phyloP scores from a whole-genome alignment of 2,329 filamentous ascomycete species.

The Pestalotiopsis sp. region DNA sequence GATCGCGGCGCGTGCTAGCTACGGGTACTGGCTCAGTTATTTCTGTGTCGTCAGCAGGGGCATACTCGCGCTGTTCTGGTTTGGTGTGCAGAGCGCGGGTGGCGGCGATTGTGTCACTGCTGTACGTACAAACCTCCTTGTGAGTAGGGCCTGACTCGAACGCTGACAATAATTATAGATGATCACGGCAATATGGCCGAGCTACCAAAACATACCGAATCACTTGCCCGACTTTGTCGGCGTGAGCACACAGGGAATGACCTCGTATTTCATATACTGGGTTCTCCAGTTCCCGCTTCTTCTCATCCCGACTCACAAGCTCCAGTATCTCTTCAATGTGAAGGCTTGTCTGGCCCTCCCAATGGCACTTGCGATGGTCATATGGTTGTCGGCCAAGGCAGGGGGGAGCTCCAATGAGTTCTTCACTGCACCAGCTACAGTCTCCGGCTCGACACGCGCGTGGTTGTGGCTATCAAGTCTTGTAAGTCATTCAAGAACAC shows the following conservation, averaged over 20 bases:
- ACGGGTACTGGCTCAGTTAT: conserved; percentile 37
- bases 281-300: conserved; percentile 55
- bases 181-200: conserved; percentile 54
- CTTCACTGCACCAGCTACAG: conserved; percentile 45
- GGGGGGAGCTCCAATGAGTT: conserved; percentile 42
- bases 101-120: conserved; percentile 54
- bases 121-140: neutral
- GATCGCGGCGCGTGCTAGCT: conserved; percentile 44
- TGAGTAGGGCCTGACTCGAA: neutral
- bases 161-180: conserved; percentile 25
- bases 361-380: conserved; percentile 55
- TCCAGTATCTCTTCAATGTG: conserved; percentile 54
- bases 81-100: conserved; percentile 59
- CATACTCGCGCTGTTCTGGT: conserved; percentile 44
- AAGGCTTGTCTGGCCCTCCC: conserved; percentile 46
- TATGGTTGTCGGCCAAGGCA: conserved; percentile 56
- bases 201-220: conserved; percentile 55
- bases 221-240: conserved; percentile 51
- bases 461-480: conserved; percentile 32
- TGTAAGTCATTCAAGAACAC: conserved; percentile 15
- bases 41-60: conserved; percentile 43
- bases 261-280: conserved; percentile 62
- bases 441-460: conserved; percentile 34
- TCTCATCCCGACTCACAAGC: conserved; percentile 55
- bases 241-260: conserved; percentile 58